Evolutionary conservation across 2,329 filamentous ascomycete genomes (phyloP).

Genomic region (Xylaria arbuscula): DNA sequence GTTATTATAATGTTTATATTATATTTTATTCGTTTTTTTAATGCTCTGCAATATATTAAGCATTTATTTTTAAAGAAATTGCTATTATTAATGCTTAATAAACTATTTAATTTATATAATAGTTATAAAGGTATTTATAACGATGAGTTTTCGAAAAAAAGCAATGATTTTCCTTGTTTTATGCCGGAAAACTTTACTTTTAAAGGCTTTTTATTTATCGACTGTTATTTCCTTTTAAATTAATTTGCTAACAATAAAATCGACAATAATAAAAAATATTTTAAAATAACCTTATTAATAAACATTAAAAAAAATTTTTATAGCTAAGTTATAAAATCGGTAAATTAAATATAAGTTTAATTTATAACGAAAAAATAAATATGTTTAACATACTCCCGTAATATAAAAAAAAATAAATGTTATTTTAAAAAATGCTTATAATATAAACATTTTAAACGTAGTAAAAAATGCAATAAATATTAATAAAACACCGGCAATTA

Average conservation of each 20-base stretch:
- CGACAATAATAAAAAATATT: not conserved
- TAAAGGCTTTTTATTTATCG: not conserved
- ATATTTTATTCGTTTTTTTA: no score
- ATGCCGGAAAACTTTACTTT: not conserved
- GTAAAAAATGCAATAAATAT: no score
- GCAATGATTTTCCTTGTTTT: not conserved
- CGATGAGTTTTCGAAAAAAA: no score
- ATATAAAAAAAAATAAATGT: constrained; percentile 5
- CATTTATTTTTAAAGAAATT: no score
- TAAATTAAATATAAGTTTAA: not conserved
- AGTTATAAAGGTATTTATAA: no score
- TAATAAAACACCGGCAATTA: no score
- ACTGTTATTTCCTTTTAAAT: not conserved
- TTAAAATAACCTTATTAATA: not conserved
- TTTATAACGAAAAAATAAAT: not conserved
- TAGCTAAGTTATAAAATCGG: not conserved
- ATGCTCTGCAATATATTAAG: no score
- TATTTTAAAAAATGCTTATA: no score
- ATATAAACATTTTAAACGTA: no score
- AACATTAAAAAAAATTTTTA: constrained; percentile 4
- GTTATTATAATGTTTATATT: no score
- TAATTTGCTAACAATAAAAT: constrained; percentile 4
- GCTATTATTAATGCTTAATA: no score
- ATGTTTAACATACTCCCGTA: not conserved
- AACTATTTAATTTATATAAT: no score